Evolutionary conservation across 768 basidiomycete genomes (phyloP).

Genomic region (Rossbeevera mucosa): DNA sequence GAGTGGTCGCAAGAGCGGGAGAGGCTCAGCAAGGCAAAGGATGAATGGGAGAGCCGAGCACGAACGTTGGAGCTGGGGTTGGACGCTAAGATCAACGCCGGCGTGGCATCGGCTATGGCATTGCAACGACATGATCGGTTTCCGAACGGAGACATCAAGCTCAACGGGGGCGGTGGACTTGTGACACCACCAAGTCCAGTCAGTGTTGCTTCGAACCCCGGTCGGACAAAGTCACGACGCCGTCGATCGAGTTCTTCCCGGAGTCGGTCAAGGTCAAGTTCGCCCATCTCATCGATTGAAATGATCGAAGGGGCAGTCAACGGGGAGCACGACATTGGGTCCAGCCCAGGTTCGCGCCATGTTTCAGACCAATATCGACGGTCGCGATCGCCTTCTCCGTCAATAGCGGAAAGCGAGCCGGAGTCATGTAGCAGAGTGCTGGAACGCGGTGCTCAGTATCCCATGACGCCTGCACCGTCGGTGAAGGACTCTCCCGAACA

Average conservation of each 20-base stretch:
- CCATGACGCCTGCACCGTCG: constrained; percentile 29
- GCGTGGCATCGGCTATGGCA: constrained; percentile 27
- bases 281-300: constrained; percentile 31
- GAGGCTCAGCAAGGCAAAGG: constrained; percentile 63
- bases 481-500: constrained; percentile 28
- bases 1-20: constrained; percentile 82
- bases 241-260: constrained; percentile 41
- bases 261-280: constrained; percentile 35
- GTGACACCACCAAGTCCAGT: constrained; percentile 77
- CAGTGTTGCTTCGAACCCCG: constrained; percentile 62
- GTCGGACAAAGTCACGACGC: constrained; percentile 36
- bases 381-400: constrained; percentile 30
- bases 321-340: constrained; percentile 14
- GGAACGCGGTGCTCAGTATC: constrained; percentile 22
- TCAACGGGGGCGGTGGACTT: constrained; percentile 42
- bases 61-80: constrained; percentile 50
- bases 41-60: constrained; percentile 74
- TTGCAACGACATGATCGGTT: constrained; percentile 38
- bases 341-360: constrained; percentile 20
- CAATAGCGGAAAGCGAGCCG: constrained; percentile 28
- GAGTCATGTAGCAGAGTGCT: constrained; percentile 20
- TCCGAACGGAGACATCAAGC: constrained; percentile 31
- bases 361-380: constrained; percentile 21
- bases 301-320: constrained; percentile 29
- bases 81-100: constrained; percentile 38